Base-by-base conservation (phyloP, 192 early-diverging fungal species). In the Coemansia sp. region DNA sequence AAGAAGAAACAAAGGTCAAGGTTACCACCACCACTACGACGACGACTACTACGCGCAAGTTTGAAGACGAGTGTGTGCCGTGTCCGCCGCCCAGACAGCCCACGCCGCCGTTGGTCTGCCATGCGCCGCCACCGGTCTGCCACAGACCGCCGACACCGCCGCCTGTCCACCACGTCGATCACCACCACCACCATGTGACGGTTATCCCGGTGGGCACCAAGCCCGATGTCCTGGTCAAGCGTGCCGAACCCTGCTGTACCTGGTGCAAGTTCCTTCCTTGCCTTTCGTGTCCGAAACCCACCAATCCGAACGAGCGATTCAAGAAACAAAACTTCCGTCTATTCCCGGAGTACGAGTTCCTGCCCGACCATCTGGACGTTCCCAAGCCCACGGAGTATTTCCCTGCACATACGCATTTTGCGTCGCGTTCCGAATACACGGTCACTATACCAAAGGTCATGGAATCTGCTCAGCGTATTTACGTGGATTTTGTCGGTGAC, bases 191-290 rank as follows among this genome's bases (percentile, higher is more conserved):
- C 60, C 58, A 61, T 2, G 55, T 11, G 8, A 45, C 76, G 0
- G 65, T 67, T 11, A 82, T 82, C 15, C 79, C 79, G 0, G 63
- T 82, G 11, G 79, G 79, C 33, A 68, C 56, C 4, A 61, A 57
- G 32, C 79, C 79, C 17, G 68, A 68, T 18, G 57, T 64, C 0
- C 60, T 65, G 11, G 61, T 76, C 38, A 71, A 65, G 61, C 54
- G 66, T 12, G 68, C 60, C 18, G 79, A 76, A 62, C 61, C 79
- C 8, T 82, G 79, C 74, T 82, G 79, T 68, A 76, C 79, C 1
- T 82, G 79, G 79, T 82, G 79, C 71, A 70, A 66, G 58, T 74
- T 82, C 74, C 74, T 82, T 1, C 79, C 79, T 4, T 82, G 79
- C 37, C 68, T 82, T 0, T 66, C 66, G 56, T 82, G 79, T 48